Evolutionary conservation across 2,329 filamentous ascomycete genomes (phyloP).

Genomic region (Fusarium vanettenii): DNA sequence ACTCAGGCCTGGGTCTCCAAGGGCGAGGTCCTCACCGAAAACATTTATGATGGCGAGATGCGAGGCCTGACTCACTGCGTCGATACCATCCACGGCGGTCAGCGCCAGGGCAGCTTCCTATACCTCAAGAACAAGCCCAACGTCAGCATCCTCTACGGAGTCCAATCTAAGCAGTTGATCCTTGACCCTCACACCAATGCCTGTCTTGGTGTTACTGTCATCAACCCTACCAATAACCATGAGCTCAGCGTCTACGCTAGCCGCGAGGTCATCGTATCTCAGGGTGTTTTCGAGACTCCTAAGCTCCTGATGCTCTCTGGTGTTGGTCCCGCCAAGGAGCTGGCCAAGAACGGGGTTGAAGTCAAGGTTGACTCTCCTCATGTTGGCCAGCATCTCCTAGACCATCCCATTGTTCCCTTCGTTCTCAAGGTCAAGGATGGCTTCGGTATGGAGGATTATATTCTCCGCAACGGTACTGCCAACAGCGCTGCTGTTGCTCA

Average conservation of each 20-base stretch:
- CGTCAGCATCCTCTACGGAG: slow-evolving; percentile 61
- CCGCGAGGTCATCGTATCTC: slow-evolving; percentile 60
- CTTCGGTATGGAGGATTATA: slow-evolving; percentile 53
- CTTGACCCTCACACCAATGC: slow-evolving; percentile 53
- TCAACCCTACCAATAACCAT: slow-evolving; percentile 45
- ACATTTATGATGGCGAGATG: slow-evolving; percentile 68
- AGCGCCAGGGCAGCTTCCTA: slow-evolving; percentile 62
- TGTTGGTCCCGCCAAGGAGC: slow-evolving; percentile 65
- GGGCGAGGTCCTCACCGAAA: slow-evolving; percentile 61
- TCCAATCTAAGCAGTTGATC: slow-evolving; percentile 64
- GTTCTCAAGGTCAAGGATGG: slow-evolving; percentile 51
- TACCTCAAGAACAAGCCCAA: slow-evolving; percentile 65
- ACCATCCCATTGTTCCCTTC: slow-evolving; percentile 54
- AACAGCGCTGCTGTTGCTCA: slow-evolving; percentile 47
- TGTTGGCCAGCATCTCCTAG: slow-evolving; percentile 72
- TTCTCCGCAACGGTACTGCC: slow-evolving; percentile 52
- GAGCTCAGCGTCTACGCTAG: slow-evolving; percentile 60
- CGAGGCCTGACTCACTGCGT: slow-evolving; percentile 63
- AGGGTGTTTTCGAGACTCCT: slow-evolving; percentile 71
- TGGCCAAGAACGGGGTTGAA: slow-evolving; percentile 63
- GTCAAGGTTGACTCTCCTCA: slow-evolving; percentile 67
- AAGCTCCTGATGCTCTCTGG: slow-evolving; percentile 74
- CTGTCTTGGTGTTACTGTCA: slow-evolving; percentile 59
- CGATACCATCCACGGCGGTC: slow-evolving; percentile 67
- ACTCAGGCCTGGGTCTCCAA: slow-evolving; percentile 64